Evolutionary conservation across 257 asterid species (phyloP).

Genomic region (Solanum microdontum): DNA sequence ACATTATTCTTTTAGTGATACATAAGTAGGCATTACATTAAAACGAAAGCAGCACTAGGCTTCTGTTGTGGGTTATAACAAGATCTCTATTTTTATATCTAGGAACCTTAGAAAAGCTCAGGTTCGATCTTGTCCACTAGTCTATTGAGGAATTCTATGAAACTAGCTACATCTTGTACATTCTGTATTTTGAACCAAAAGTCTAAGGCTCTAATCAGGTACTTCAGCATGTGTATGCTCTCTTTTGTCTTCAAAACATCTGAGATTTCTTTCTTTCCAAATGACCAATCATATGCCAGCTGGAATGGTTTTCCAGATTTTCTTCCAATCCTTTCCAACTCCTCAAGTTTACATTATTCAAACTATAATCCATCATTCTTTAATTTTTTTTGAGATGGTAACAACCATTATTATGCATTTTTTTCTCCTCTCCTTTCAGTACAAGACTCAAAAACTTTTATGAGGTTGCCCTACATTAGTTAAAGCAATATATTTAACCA

Average conservation of each 20-base stretch:
- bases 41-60: not conserved
- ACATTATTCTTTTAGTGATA: not conserved
- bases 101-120: not conserved
- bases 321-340: not conserved
- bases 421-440: not conserved
- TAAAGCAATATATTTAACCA: not conserved
- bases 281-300: not conserved
- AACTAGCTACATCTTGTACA: not conserved
- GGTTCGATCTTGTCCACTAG: not conserved
- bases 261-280: not conserved
- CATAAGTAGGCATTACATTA: not conserved
- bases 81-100: not conserved
- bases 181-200: not conserved
- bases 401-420: not conserved
- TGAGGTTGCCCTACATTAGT: not conserved
- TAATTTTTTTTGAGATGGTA: not conserved
- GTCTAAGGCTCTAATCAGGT: too few species aligned
- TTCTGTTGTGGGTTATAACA: not conserved
- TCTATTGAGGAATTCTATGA: not conserved
- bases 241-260: not conserved
- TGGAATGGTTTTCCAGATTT: not conserved
- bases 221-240: not conserved
- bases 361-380: not conserved
- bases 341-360: not conserved
- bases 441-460: not conserved